phyloP scores from a whole-genome alignment of 495 filamentous ascomycete species.

The Haplographium delicatum region DNA sequence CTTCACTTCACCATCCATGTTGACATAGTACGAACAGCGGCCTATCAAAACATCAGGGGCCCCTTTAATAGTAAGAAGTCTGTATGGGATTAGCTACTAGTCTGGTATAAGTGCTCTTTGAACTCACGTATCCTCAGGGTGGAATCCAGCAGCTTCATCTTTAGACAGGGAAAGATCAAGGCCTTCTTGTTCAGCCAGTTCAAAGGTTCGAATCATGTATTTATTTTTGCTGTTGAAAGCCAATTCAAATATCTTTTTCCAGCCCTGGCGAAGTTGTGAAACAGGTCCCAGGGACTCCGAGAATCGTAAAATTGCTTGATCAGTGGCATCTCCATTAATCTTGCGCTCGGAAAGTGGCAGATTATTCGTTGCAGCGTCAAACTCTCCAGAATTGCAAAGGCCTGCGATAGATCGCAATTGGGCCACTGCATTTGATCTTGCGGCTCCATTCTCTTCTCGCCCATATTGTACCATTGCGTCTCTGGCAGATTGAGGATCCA shows the following conservation, averaged over 20 bases:
- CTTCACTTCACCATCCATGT: constrained; percentile 40
- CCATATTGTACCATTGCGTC: constrained; percentile 29
- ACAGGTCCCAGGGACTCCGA: constrained; percentile 53
- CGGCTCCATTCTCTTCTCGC: background rate
- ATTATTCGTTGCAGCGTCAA: constrained; percentile 53
- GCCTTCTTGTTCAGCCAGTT: constrained; percentile 33
- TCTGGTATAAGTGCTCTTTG: background rate
- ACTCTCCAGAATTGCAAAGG: constrained; percentile 67
- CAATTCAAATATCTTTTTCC: constrained; percentile 57
- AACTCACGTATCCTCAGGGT: constrained; percentile 37
- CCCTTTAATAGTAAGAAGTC: constrained; percentile 56
- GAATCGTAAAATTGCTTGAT: constrained; percentile 63
- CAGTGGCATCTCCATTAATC: constrained; percentile 68
- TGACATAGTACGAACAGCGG: constrained; percentile 46
- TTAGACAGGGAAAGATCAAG: constrained; percentile 31
- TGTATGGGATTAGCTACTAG: background rate
- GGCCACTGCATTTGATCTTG: constrained; percentile 29
- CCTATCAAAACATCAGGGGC: constrained; percentile 58
- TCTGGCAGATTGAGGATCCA: constrained; percentile 35
- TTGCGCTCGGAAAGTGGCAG: constrained; percentile 48
- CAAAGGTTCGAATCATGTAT: constrained; percentile 55
- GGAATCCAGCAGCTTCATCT: constrained; percentile 33
- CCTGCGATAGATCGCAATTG: constrained; percentile 46
- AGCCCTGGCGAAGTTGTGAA: constrained; percentile 41
- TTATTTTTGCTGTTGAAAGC: constrained; percentile 79